Conservation (phyloP, 2,329 filamentous ascomycete species). For the Aspergillus udagawae region DNA sequence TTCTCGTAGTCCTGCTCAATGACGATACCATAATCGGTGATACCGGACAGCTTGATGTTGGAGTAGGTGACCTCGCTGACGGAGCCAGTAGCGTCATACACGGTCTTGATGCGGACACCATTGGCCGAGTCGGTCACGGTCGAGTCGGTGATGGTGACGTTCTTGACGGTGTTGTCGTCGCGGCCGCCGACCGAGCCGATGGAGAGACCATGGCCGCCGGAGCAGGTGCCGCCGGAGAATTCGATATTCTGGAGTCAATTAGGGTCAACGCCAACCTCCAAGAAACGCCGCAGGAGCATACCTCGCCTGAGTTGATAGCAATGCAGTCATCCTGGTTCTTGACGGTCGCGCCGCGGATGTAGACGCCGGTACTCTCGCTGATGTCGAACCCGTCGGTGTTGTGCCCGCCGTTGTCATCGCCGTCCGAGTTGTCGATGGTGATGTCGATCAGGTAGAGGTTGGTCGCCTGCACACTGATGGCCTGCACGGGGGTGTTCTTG, state of each 20-base stretch:
- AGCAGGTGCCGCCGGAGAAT: slow-evolving; percentile 28
- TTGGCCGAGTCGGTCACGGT: slow-evolving; percentile 51
- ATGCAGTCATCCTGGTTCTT: slow-evolving; percentile 60
- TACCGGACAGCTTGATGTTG: slow-evolving; percentile 49
- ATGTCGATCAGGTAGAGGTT: slow-evolving; percentile 49
- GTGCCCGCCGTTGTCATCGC: slow-evolving; percentile 43
- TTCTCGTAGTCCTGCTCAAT: slow-evolving; percentile 58
- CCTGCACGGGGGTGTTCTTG: slow-evolving; percentile 37
- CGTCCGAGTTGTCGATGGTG: slow-evolving; percentile 56
- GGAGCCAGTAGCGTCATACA: slow-evolving; percentile 48
- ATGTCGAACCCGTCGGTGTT: slow-evolving; percentile 51
- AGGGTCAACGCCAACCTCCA: background rate
- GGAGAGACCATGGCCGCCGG: slow-evolving; percentile 49
- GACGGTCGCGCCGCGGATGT: slow-evolving; percentile 49
- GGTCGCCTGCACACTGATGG: slow-evolving; percentile 43
- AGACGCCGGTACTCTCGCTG: slow-evolving; percentile 43
- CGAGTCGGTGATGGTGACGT: slow-evolving; percentile 49
- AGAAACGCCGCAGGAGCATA: slow-evolving; percentile 11
- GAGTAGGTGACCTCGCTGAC: slow-evolving; percentile 53
- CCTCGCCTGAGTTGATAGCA: slow-evolving; percentile 54
- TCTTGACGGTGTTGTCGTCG: slow-evolving; percentile 51
- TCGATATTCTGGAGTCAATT: slow-evolving; percentile 20
- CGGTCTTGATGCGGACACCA: slow-evolving; percentile 58
- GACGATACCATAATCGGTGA: slow-evolving; percentile 53
- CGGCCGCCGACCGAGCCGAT: slow-evolving; percentile 59